phyloP scores from a whole-genome alignment of 441 rosid species.

The Pelargonium hybrid region DNA sequence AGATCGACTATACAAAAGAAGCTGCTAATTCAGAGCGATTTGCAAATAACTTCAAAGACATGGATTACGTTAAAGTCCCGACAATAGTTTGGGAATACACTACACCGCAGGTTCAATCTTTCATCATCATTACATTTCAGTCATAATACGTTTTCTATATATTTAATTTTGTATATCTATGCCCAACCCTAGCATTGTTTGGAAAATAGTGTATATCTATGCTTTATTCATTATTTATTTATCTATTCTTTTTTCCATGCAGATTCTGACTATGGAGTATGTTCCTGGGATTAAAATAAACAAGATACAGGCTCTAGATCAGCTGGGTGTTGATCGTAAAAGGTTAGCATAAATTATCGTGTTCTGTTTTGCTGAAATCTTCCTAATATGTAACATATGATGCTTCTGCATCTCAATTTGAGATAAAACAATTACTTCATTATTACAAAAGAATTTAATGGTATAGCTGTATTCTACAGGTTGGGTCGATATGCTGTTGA shows the following conservation, averaged over 20 bases:
- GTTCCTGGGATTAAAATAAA: conserved; percentile 98
- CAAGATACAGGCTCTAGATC: conserved; percentile 79
- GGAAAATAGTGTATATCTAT: background rate
- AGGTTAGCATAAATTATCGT: conserved; percentile 40
- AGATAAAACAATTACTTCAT: conserved; percentile 8
- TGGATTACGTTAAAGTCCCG: conserved; percentile 89
- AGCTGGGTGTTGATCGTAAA: conserved; percentile 86
- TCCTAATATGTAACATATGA: conserved; percentile 1
- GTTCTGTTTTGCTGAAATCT: conserved; percentile 9
- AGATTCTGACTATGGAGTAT: conserved; percentile 94
- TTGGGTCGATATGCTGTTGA: conserved; percentile 92
- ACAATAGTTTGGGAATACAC: conserved; percentile 72
- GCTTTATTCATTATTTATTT: background rate
- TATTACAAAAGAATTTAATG: background rate
- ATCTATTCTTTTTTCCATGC: conserved; percentile 17
- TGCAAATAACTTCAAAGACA: conserved; percentile 73
- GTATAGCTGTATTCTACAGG: conserved; percentile 32
- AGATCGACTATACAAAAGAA: conserved; percentile 93
- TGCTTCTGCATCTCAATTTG: conserved; percentile 8
- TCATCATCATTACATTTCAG: conserved; percentile 13
- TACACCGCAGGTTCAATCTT: conserved; percentile 70
- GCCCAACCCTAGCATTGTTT: no score
- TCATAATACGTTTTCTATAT: background rate
- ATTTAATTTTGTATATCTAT: background rate
- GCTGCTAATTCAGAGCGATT: conserved; percentile 87